Evolutionary conservation across 768 basidiomycete species (phyloP).

Genomic region (Terana coerulea): DNA sequence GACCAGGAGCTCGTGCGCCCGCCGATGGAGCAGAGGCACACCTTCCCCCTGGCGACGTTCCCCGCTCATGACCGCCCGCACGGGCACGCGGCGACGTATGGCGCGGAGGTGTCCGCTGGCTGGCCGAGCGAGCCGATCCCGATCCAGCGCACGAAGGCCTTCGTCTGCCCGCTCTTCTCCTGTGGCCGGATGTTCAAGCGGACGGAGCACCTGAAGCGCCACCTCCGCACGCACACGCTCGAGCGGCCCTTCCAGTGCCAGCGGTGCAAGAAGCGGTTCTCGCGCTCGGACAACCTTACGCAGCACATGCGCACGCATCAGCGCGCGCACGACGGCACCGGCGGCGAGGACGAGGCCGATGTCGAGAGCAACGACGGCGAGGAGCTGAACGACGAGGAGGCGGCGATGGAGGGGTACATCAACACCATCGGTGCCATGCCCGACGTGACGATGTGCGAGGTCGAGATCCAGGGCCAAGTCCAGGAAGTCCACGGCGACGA

Average conservation of each 20-base stretch:
- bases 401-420: constrained; percentile 13
- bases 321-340: constrained; percentile 31
- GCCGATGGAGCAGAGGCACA: constrained; percentile 19
- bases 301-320: constrained; percentile 86
- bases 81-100: constrained; percentile 19
- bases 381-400: constrained; percentile 28
- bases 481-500: constrained; percentile 56
- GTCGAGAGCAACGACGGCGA: constrained; percentile 34
- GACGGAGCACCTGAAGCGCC: constrained; percentile 87
- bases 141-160: constrained; percentile 45
- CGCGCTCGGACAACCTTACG: constrained; percentile 82
- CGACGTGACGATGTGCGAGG: constrained; percentile 54
- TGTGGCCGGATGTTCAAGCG: constrained; percentile 88
- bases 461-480: constrained; percentile 54
- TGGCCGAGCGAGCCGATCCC: not conserved
- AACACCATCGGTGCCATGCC: constrained; percentile 24
- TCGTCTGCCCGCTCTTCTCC: constrained; percentile 78
- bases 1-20: constrained; percentile 14
- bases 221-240: constrained; percentile 86
- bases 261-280: constrained; percentile 77
- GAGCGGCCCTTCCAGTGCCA: constrained; percentile 79
- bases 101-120: not conserved
- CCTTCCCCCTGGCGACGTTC: constrained; percentile 17
- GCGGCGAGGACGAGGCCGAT: constrained; percentile 26
- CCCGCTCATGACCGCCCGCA: constrained; percentile 14